phyloP scores from a whole-genome alignment of 108 stramenopile genomes.

The Cyclotella sp. region DNA sequence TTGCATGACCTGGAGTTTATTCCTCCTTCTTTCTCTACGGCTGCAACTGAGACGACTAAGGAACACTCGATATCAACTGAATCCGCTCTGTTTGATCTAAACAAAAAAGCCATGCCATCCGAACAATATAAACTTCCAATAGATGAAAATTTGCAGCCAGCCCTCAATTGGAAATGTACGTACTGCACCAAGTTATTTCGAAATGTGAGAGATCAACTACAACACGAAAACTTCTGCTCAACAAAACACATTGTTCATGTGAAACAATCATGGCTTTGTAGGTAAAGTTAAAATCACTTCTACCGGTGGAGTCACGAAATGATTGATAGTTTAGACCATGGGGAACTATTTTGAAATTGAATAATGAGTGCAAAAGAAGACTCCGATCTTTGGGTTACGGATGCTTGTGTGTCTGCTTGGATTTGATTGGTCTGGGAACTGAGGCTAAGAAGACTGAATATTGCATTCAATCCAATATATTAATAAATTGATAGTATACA shows the following conservation, averaged over 20 bases:
- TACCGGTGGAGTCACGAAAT: too few species aligned
- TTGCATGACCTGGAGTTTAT: conserved; percentile 34
- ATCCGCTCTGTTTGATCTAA: background rate
- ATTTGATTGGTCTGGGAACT: too few species aligned
- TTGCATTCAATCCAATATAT: too few species aligned
- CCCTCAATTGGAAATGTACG: background rate
- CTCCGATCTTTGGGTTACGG: too few species aligned
- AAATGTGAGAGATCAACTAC: conserved; percentile 16
- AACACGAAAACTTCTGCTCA: conserved; percentile 42
- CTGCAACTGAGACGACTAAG: background rate
- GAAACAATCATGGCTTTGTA: background rate
- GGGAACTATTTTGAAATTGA: too few species aligned
- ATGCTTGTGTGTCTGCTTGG: too few species aligned
- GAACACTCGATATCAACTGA: background rate
- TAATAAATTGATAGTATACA: too few species aligned
- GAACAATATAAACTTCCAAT: too few species aligned
- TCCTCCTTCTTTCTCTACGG: conserved; percentile 10
- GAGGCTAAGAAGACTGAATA: too few species aligned
- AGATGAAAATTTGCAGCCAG: too few species aligned
- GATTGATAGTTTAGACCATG: too few species aligned
- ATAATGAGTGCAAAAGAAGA: too few species aligned
- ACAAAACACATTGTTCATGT: background rate
- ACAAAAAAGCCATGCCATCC: background rate
- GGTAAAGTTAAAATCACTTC: background rate
- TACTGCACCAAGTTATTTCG: conserved; percentile 35